phyloP scores from a whole-genome alignment of 176 grass and related monocot species.

The Musa beccarii region DNA sequence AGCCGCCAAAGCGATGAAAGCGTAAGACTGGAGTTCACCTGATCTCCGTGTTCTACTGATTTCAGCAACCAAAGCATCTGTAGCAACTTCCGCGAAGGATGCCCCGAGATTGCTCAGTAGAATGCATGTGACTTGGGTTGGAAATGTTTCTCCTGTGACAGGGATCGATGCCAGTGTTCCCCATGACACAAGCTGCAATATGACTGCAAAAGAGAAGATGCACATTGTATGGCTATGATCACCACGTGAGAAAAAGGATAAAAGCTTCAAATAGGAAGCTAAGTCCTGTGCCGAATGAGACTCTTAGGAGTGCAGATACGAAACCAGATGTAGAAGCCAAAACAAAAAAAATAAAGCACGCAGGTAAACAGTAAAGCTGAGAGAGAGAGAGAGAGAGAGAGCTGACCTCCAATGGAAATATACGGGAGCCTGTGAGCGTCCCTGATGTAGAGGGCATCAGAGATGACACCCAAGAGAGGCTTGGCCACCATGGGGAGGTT shows the following conservation, averaged over 20 bases:
- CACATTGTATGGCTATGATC: too few relatives aligned
- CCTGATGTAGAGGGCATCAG: conserved; percentile 51
- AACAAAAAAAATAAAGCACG: not conserved
- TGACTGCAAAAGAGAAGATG: conserved; percentile 30
- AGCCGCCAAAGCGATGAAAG: conserved; percentile 61
- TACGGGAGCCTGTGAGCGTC: conserved; percentile 51
- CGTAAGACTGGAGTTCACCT: conserved; percentile 67
- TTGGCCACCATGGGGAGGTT: conserved; percentile 71
- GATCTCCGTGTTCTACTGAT: conserved; percentile 53
- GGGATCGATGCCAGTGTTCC: conserved; percentile 55
- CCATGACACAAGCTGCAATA: conserved; percentile 76
- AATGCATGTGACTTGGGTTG: conserved; percentile 69
- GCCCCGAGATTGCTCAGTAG: conserved; percentile 69
- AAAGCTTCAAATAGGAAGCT: not conserved
- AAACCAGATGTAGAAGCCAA: not conserved
- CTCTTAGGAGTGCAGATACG: too few relatives aligned
- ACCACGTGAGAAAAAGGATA: too few relatives aligned
- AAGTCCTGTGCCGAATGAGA: not conserved
- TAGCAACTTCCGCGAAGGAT: conserved; percentile 77
- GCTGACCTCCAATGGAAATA: conserved; percentile 56
- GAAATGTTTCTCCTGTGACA: conserved; percentile 38
- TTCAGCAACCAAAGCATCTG: conserved; percentile 70
- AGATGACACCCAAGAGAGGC: conserved; percentile 70
- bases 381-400: not conserved
- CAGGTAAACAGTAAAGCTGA: not conserved